These are phyloP conservation scores for Cyanidium caldarium DNA, from an alignment of 23 red algal species.

Conservation along the genomic window DNA sequence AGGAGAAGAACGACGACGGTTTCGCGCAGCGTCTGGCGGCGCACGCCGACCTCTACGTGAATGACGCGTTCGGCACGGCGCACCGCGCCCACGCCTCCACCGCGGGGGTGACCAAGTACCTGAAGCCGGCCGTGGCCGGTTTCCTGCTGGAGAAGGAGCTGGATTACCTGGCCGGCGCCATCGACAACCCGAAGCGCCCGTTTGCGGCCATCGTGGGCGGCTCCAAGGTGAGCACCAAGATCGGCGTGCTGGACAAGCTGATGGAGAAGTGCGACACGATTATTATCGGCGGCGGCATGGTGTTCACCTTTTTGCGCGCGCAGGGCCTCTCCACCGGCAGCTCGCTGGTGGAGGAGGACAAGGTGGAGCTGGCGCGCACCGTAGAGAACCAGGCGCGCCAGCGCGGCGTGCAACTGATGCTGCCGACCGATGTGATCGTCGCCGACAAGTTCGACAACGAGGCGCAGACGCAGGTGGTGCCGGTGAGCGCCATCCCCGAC, in stretches of 20 bases:
- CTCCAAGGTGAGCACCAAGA: conserved; percentile 91
- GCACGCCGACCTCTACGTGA: conserved; percentile 88
- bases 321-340: conserved; percentile 55
- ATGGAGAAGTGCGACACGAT: conserved; percentile 88
- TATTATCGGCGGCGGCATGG: conserved; percentile 97
- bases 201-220: conserved; percentile 99
- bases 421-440: conserved; percentile 71
- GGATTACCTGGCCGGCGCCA: conserved; percentile 65
- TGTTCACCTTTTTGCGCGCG: conserved; percentile 97
- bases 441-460: conserved; percentile 84
- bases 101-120: conserved; percentile 60
- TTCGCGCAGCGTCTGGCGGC: conserved; percentile 71
- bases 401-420: conserved; percentile 57
- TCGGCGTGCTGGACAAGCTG: conserved; percentile 82
- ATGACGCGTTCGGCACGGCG: conserved; percentile 96
- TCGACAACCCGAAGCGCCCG: conserved; percentile 72
- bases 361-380: conserved; percentile 59
- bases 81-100: conserved; percentile 97
- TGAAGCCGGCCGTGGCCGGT: conserved; percentile 79
- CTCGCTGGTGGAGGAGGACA: conserved; percentile 97
- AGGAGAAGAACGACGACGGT: conserved; percentile 69
- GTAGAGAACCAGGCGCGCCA: conserved; percentile 39
- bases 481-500: conserved; percentile 48
- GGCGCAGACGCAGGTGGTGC: conserved; percentile 66
- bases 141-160: conserved; percentile 94